A percentile compares a stretch with the other conserved stretches of the same genome.
phyloP scores from a whole-genome alignment of 2,329 filamentous ascomycete genomes.

The Geoglossum cookeanum region DNA sequence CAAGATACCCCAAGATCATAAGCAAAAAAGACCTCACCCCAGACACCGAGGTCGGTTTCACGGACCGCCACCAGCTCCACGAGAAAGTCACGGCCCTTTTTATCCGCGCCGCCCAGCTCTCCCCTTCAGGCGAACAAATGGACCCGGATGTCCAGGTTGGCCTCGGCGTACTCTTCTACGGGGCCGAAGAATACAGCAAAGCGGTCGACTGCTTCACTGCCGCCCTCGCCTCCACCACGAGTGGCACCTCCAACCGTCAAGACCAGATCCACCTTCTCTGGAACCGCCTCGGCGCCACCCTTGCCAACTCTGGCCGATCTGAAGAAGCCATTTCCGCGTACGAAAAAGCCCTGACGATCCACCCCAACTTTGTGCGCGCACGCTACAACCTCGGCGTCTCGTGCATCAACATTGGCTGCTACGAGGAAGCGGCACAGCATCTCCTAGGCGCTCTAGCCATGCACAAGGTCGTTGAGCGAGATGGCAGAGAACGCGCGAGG shows the following conservation, averaged over 20 bases:
- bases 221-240: constrained; percentile 69
- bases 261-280: constrained; percentile 85
- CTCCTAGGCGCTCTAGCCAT: constrained; percentile 80
- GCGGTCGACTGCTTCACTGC: constrained; percentile 96
- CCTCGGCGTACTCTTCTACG: constrained; percentile 91
- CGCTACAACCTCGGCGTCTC: constrained; percentile 92
- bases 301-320: constrained; percentile 80
- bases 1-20: constrained; percentile 76
- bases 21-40: constrained; percentile 52
- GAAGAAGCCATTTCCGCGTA: constrained; percentile 97
- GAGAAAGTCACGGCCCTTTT: constrained; percentile 80
- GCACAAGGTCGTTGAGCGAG: constrained; percentile 83
- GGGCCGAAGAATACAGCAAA: constrained; percentile 93
- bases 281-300: constrained; percentile 90
- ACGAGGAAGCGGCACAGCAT: constrained; percentile 81
- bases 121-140: constrained; percentile 84
- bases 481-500: constrained; percentile 63
- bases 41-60: constrained; percentile 77
- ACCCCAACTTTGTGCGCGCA: constrained; percentile 91
- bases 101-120: constrained; percentile 79
- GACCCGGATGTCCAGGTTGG: constrained; percentile 97
- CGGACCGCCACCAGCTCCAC: constrained; percentile 75
- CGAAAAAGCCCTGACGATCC: constrained; percentile 72
- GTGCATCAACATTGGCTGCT: constrained; percentile 95
- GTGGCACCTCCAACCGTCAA: constrained; percentile 64